Percentiles rank a stretch among this genome's conserved stretches.
phyloP scores from a whole-genome alignment of 805 yeast species.

The Lipomyces lipofer region DNA sequence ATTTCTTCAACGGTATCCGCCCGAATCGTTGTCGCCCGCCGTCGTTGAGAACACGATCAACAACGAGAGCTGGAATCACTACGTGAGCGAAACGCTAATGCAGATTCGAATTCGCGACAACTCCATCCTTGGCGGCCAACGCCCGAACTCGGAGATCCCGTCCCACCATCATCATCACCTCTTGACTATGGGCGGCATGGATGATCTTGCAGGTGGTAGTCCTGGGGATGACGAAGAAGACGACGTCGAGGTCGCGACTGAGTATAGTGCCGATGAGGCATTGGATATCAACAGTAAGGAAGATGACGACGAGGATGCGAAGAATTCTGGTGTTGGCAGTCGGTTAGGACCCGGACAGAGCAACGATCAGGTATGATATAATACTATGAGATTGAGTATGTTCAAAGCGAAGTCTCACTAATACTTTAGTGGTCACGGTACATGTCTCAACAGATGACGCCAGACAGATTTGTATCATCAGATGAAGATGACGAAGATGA shows the following conservation, averaged over 20 bases:
- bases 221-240: constrained; percentile 32
- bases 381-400: background rate
- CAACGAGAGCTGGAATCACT: constrained; percentile 70
- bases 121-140: constrained; percentile 84
- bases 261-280: constrained; percentile 17
- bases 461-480: constrained; percentile 52
- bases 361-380: constrained; percentile 22
- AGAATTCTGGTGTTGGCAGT: constrained; percentile 24
- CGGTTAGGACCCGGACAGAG: constrained; percentile 37
- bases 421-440: constrained; percentile 45
- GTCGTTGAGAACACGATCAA: constrained; percentile 50
- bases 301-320: constrained; percentile 38
- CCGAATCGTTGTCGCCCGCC: constrained; percentile 57
- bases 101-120: constrained; percentile 93
- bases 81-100: constrained; percentile 77
- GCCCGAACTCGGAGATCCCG: constrained; percentile 39
- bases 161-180: constrained; percentile 12
- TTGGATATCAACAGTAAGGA: constrained; percentile 33
- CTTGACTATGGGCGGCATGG: constrained; percentile 34
- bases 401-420: background rate
- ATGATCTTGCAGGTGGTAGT: constrained; percentile 28
- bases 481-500: constrained; percentile 63
- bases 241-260: constrained; percentile 34
- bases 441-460: constrained; percentile 72
- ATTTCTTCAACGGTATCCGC: constrained; percentile 62